phyloP scores from a whole-genome alignment of 2,329 filamentous ascomycete genomes.

The Xylariaceae sp. region DNA sequence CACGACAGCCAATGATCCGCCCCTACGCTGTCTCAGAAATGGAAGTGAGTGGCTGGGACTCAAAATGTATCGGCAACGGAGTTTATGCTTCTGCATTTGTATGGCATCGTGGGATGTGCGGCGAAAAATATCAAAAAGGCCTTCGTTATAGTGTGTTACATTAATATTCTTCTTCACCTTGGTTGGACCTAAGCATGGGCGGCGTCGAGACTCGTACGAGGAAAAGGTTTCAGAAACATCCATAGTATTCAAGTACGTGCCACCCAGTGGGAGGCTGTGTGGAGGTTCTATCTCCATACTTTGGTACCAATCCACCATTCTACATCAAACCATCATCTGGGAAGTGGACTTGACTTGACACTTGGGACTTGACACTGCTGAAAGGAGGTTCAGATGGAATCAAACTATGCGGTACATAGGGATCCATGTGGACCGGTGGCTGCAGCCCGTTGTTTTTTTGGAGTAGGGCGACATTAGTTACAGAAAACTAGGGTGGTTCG shows the following conservation, averaged over 20 bases:
- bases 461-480: background rate
- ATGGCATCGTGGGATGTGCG: constrained; percentile 1
- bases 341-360: background rate
- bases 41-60: constrained; percentile 1
- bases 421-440: background rate
- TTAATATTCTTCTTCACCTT: background rate
- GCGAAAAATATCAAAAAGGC: background rate
- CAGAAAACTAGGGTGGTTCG: background rate
- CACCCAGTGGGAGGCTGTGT: background rate
- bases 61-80: constrained; percentile 5
- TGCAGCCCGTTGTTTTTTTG: background rate
- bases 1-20: constrained; percentile 4
- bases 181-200: background rate
- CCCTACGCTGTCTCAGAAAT: constrained; percentile 7
- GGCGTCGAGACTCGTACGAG: background rate
- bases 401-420: background rate
- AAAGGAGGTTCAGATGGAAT: background rate
- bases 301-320: background rate
- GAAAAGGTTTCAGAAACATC: background rate
- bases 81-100: constrained; percentile 1
- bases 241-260: background rate
- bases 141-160: background rate
- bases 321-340: background rate
- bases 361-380: background rate
- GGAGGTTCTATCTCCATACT: background rate